Conservation (phyloP, 441 rosid species). For the Jatropha multifida region DNA sequence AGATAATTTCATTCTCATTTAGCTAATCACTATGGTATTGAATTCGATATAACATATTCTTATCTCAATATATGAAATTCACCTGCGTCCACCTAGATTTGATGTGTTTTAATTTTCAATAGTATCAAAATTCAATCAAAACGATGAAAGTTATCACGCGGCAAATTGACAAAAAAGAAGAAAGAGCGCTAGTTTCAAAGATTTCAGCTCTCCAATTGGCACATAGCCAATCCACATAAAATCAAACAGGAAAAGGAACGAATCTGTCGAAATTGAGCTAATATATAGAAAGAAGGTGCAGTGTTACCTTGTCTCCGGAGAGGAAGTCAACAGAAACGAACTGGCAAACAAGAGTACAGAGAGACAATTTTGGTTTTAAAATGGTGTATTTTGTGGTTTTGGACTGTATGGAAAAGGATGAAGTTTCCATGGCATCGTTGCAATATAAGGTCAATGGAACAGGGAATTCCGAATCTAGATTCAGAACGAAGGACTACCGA, state of each 20-base stretch:
- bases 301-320: constrained; percentile 1
- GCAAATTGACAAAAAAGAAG: background rate
- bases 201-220: background rate
- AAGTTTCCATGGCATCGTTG: background rate
- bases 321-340: background rate
- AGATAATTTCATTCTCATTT: no score
- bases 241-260: no score
- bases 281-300: background rate
- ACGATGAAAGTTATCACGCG: background rate
- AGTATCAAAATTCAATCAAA: background rate
- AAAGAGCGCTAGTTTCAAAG: background rate
- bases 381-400: background rate
- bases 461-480: constrained; percentile 14
- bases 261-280: background rate
- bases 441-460: background rate
- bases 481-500: background rate
- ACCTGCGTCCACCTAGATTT: no score
- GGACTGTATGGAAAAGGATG: background rate
- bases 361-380: background rate
- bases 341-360: background rate
- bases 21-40: no score
- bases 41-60: no score
- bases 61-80: no score
- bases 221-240: background rate
- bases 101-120: no score